Percentiles rank a stretch among this genome's conserved stretches.
Evolutionary conservation across 1,284 basidiomycete species (phyloP).

Genomic region (Sanguinoderma infundibulare): DNA sequence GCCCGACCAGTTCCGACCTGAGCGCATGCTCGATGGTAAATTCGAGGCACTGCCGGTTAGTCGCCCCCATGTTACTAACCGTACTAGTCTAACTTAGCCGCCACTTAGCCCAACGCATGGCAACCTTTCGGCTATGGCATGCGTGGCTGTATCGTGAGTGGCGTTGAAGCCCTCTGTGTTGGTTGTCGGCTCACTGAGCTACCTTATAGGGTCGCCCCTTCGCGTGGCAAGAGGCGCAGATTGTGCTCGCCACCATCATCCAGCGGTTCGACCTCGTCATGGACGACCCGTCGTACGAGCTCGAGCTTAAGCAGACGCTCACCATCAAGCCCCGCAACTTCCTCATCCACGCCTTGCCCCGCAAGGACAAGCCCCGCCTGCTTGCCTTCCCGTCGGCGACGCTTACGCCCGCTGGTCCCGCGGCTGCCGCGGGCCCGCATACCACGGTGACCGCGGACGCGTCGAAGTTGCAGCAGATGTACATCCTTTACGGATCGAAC

Average conservation of each 20-base stretch:
- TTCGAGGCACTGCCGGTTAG: conserved; percentile 46
- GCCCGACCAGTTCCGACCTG: conserved; percentile 46
- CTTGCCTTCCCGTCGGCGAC: conserved; percentile 12
- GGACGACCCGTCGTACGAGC: conserved; percentile 47
- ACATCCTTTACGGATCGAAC: conserved; percentile 53
- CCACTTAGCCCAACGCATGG: conserved; percentile 43
- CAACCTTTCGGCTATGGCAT: conserved; percentile 48
- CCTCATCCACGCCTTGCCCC: conserved; percentile 44
- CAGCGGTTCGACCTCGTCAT: conserved; percentile 50
- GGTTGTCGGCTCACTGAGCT: too few relatives aligned
- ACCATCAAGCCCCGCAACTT: conserved; percentile 54
- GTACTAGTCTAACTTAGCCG: background rate
- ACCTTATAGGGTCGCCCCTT: conserved; percentile 42
- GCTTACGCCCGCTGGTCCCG: background rate
- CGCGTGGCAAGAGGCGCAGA: conserved; percentile 53
- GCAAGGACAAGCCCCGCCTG: conserved; percentile 24
- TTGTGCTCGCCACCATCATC: conserved; percentile 46
- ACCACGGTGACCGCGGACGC: background rate
- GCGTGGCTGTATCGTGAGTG: conserved; percentile 43
- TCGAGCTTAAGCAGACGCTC: conserved; percentile 49
- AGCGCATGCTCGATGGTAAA: conserved; percentile 52
- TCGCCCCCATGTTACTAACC: too few relatives aligned
- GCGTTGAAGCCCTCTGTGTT: background rate
- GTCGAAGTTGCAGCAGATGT: conserved; percentile 33
- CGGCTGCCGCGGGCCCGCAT: background rate